Percentiles rank a stretch among this genome's conserved stretches.
Evolutionary conservation across 1,284 basidiomycete genomes (phyloP).

Genomic region (Microbotryum intermedium): DNA sequence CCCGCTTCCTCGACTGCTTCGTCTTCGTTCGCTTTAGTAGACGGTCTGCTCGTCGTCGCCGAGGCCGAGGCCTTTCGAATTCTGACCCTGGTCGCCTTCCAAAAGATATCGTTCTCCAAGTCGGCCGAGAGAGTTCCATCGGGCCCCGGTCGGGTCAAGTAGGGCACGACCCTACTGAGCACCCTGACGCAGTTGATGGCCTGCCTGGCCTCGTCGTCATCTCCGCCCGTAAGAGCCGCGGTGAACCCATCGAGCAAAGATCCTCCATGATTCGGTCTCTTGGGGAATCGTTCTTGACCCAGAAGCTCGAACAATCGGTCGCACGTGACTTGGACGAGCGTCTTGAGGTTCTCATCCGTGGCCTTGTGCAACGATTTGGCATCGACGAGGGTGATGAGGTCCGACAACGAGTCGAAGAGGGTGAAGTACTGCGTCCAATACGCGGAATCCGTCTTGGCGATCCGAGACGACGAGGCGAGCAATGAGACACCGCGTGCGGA

Average conservation of each 20-base stretch:
- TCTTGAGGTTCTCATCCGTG: slow-evolving; percentile 55
- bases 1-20: slow-evolving; percentile 33
- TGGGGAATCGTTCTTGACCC: slow-evolving; percentile 5
- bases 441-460: slow-evolving; percentile 62
- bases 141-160: slow-evolving; percentile 67
- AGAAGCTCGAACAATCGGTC: slow-evolving; percentile 69
- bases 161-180: slow-evolving; percentile 73
- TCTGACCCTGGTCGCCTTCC: slow-evolving; percentile 42
- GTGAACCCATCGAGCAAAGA: too few relatives aligned
- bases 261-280: background rate
- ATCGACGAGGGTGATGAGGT: slow-evolving; percentile 76
- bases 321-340: slow-evolving; percentile 65
- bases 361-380: slow-evolving; percentile 60
- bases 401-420: slow-evolving; percentile 75
- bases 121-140: slow-evolving; percentile 39
- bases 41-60: background rate
- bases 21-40: slow-evolving; percentile 7
- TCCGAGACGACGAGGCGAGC: slow-evolving; percentile 44
- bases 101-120: slow-evolving; percentile 62
- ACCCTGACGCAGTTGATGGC: slow-evolving; percentile 79
- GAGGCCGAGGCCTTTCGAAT: background rate
- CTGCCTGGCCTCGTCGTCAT: slow-evolving; percentile 57
- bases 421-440: slow-evolving; percentile 55
- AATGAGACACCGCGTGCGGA: slow-evolving; percentile 67
- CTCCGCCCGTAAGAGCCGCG: background rate